These are phyloP conservation scores for Russula abietina DNA, from an alignment of 768 basidiomycete species.

Conservation along the genomic window DNA sequence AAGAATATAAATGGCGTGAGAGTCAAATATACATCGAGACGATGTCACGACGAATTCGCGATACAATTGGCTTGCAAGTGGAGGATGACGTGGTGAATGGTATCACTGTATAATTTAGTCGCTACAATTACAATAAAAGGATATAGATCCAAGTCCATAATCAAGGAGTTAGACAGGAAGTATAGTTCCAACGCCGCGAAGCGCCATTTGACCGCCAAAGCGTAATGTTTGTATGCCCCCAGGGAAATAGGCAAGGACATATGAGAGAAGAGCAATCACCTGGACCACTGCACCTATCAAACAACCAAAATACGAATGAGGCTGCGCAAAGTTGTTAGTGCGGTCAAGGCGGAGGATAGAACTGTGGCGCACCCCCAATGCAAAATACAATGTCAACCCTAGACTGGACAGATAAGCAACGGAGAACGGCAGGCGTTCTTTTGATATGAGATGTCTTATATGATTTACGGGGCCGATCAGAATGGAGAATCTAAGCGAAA, in stretches of 20 bases:
- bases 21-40: slow-evolving; percentile 70
- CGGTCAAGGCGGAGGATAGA: slow-evolving; percentile 4
- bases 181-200: slow-evolving; percentile 78
- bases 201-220: slow-evolving; percentile 70
- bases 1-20: slow-evolving; percentile 51
- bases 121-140: slow-evolving; percentile 14
- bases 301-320: slow-evolving; percentile 80
- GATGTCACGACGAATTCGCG: slow-evolving; percentile 65
- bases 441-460: slow-evolving; percentile 76
- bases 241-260: slow-evolving; percentile 94
- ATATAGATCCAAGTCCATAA: background rate
- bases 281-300: slow-evolving; percentile 77
- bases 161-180: slow-evolving; percentile 56
- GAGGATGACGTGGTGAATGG: slow-evolving; percentile 21
- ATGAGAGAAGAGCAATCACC: slow-evolving; percentile 79
- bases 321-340: slow-evolving; percentile 38
- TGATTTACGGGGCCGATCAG: slow-evolving; percentile 89
- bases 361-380: slow-evolving; percentile 63
- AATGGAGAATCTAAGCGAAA: slow-evolving; percentile 58
- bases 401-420: slow-evolving; percentile 77
- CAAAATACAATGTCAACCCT: slow-evolving; percentile 84
- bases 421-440: slow-evolving; percentile 81
- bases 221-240: slow-evolving; percentile 78
- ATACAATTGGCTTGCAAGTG: slow-evolving; percentile 53
- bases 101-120: slow-evolving; percentile 12